Evolutionary conservation across 73 alveolate species (phyloP).

Genomic region (Halteria grandinella): DNA sequence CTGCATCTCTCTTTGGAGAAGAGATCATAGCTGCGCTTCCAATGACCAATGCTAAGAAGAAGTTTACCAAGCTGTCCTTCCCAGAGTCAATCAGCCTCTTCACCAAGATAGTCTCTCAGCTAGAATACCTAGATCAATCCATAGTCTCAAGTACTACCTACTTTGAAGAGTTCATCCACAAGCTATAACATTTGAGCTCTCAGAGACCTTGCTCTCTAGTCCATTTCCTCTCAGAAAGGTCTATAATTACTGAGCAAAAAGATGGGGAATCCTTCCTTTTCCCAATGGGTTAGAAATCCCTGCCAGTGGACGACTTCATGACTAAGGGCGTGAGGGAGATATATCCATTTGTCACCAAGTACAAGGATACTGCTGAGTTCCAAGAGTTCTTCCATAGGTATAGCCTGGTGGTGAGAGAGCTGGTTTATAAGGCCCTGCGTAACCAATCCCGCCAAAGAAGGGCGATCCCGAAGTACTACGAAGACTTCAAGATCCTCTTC

Average conservation of each 20-base stretch:
- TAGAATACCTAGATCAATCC: not conserved
- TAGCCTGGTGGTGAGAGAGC: constrained; percentile 54
- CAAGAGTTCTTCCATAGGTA: constrained; percentile 48
- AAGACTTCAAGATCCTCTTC: constrained; percentile 61
- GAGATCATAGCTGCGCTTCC: constrained; percentile 26
- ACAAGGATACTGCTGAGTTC: constrained; percentile 31
- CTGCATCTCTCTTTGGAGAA: not conserved
- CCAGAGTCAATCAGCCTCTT: not conserved
- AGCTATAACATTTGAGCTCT: not conserved
- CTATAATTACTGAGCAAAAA: constrained; percentile 18
- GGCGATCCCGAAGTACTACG: constrained; percentile 38
- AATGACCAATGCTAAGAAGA: not conserved
- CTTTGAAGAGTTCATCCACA: constrained; percentile 9
- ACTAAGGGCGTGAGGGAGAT: constrained; percentile 38
- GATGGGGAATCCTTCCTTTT: constrained; percentile 8
- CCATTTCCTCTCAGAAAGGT: constrained; percentile 39
- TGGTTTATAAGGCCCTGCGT: constrained; percentile 28
- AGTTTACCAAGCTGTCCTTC: not conserved
- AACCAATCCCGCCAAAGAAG: constrained; percentile 62
- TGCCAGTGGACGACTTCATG: constrained; percentile 7
- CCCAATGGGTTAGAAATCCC: too few species aligned
- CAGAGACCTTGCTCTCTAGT: constrained; percentile 29
- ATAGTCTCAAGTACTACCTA: not conserved
- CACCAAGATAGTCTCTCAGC: not conserved
- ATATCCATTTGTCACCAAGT: constrained; percentile 3